Evolutionary conservation across 305 asterid species (phyloP).

Genomic region (Fraxinus xanthoxyloides): DNA sequence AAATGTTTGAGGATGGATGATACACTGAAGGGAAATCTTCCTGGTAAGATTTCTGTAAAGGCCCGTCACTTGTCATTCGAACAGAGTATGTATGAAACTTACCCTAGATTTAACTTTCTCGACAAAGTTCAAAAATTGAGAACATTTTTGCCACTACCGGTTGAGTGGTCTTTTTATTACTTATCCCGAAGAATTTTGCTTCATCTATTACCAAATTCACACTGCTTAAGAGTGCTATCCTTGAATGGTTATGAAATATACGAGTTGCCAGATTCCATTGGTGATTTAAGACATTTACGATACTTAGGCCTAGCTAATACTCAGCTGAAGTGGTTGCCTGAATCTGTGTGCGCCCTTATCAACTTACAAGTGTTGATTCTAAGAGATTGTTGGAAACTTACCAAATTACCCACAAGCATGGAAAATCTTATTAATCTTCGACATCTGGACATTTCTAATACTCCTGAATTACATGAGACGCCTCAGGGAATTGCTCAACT

Average conservation of each 20-base stretch:
- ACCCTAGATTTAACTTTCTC: neutral
- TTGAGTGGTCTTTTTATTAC: neutral
- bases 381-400: neutral
- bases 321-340: constrained; percentile 20
- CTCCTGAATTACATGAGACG: neutral
- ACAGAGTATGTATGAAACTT: neutral
- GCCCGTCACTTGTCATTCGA: constrained; percentile 15
- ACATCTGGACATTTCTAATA: constrained; percentile 24
- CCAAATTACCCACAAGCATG: constrained; percentile 16
- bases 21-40: neutral
- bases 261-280: constrained; percentile 2
- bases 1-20: neutral
- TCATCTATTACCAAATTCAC: neutral
- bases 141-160: constrained; percentile 6
- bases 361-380: constrained; percentile 27
- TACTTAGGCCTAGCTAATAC: constrained; percentile 20
- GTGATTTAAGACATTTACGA: neutral
- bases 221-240: constrained; percentile 13
- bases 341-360: constrained; percentile 10
- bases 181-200: neutral
- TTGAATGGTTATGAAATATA: neutral
- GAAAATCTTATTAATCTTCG: constrained; percentile 21
- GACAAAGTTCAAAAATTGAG: constrained; percentile 1
- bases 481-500: constrained; percentile 8
- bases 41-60: neutral